Conservation (phyloP, 1,284 basidiomycete genomes). For the Cutaneotrichosporon dermatis region DNA sequence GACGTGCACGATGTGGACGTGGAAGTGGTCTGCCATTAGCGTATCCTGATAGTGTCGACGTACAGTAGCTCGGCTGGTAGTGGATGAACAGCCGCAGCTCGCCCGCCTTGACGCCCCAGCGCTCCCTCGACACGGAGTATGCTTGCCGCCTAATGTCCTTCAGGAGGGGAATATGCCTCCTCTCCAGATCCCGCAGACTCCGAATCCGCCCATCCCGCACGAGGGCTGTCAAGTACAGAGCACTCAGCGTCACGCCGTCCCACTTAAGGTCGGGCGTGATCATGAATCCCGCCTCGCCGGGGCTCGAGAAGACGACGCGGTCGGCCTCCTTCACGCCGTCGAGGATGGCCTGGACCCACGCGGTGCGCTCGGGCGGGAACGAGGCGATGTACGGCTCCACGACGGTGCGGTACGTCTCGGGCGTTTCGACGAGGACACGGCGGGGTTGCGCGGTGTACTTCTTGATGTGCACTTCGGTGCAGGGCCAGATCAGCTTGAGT, state of each 20-base stretch:
- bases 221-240: conserved; percentile 69
- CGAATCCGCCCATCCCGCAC: conserved; percentile 57
- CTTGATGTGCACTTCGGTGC: conserved; percentile 72
- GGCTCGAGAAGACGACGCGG: conserved; percentile 65
- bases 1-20: conserved; percentile 86
- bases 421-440: conserved; percentile 74
- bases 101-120: conserved; percentile 63
- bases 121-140: conserved; percentile 62
- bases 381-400: conserved; percentile 73
- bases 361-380: conserved; percentile 67
- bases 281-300: conserved; percentile 62
- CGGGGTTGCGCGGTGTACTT: conserved; percentile 79
- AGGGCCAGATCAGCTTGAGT: conserved; percentile 71
- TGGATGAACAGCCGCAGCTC: conserved; percentile 79
- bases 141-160: conserved; percentile 60
- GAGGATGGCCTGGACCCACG: conserved; percentile 88
- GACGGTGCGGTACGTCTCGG: conserved; percentile 62
- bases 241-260: conserved; percentile 65
- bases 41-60: conserved; percentile 38
- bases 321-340: conserved; percentile 72
- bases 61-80: conserved; percentile 95
- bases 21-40: conserved; percentile 71
- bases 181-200: conserved; percentile 66
- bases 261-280: conserved; percentile 91
- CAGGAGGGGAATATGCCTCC: conserved; percentile 65